Evolutionary conservation across 225 moss, liverwort and hornwort genomes (phyloP).

Genomic region (Straminergon stramineum): DNA sequence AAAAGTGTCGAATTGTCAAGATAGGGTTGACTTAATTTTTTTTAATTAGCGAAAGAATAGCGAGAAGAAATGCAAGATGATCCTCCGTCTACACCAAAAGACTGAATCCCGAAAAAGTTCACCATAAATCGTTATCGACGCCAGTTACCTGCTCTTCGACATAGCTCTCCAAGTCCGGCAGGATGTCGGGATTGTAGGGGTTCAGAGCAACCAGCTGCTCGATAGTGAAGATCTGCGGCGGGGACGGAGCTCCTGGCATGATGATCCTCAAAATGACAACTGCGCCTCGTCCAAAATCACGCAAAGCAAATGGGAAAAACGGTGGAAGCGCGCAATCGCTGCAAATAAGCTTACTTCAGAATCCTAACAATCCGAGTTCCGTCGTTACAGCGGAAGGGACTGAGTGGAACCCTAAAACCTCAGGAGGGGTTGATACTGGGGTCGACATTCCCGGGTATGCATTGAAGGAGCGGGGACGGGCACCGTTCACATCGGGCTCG

Average conservation of each 20-base stretch:
- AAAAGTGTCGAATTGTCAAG: neutral
- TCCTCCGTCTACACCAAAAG: neutral
- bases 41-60: neutral
- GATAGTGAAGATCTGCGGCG: constrained; percentile 50
- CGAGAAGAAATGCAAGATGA: neutral
- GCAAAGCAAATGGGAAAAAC: neutral
- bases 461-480: neutral
- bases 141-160: constrained; percentile 68
- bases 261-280: neutral
- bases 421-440: neutral
- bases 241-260: constrained; percentile 46
- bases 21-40: neutral
- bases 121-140: neutral
- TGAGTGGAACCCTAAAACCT: neutral
- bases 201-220: constrained; percentile 90
- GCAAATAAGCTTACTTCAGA: neutral
- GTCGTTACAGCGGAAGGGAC: neutral
- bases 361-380: neutral
- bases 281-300: neutral
- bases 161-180: constrained; percentile 91
- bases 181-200: constrained; percentile 96
- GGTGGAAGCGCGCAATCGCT: neutral
- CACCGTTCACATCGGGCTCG: neutral
- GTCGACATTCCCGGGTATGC: neutral
- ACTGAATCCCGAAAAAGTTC: neutral